phyloP scores from a whole-genome alignment of 2,329 filamentous ascomycete species.

The Sphaerulina populicola region DNA sequence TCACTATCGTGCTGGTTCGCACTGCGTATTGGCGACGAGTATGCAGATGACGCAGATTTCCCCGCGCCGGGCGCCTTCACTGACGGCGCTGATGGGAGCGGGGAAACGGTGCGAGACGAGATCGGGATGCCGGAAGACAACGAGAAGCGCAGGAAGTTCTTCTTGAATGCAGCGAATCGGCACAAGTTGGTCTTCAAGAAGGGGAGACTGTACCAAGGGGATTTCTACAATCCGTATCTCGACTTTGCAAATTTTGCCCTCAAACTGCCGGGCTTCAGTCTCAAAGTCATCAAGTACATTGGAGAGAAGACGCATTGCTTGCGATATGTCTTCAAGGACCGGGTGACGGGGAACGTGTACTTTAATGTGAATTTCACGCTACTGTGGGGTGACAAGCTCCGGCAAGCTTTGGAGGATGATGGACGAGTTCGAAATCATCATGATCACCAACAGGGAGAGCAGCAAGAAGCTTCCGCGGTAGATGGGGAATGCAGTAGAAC shows the following conservation, averaged over 20 bases:
- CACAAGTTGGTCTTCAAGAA: slow-evolving; percentile 38
- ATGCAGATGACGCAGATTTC: slow-evolving; percentile 21
- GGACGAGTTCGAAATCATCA: no score
- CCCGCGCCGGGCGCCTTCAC: slow-evolving; percentile 29
- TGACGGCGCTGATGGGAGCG: slow-evolving; percentile 37
- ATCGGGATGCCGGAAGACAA: slow-evolving; percentile 34
- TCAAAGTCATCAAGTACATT: slow-evolving; percentile 41
- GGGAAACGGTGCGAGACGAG: slow-evolving; percentile 25
- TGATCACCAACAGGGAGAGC: slow-evolving; percentile 17
- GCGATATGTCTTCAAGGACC: slow-evolving; percentile 41
- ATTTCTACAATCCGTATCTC: slow-evolving; percentile 44
- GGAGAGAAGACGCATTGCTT: slow-evolving; percentile 43
- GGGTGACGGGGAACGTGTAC: slow-evolving; percentile 35
- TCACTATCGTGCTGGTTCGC: slow-evolving; percentile 35
- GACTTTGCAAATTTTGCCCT: slow-evolving; percentile 42
- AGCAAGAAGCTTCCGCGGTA: background rate
- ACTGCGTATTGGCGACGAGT: slow-evolving; percentile 26
- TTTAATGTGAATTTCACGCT: slow-evolving; percentile 42
- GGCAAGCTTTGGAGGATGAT: slow-evolving; percentile 26
- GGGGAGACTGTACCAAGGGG: slow-evolving; percentile 38
- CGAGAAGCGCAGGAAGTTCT: slow-evolving; percentile 41
- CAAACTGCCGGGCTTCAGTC: slow-evolving; percentile 40
- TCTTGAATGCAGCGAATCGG: slow-evolving; percentile 33
- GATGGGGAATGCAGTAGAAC: background rate
- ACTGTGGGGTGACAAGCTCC: slow-evolving; percentile 38